Base-by-base conservation (phyloP, 352 stramenopile species). In the Globisporangium canariense region DNA sequence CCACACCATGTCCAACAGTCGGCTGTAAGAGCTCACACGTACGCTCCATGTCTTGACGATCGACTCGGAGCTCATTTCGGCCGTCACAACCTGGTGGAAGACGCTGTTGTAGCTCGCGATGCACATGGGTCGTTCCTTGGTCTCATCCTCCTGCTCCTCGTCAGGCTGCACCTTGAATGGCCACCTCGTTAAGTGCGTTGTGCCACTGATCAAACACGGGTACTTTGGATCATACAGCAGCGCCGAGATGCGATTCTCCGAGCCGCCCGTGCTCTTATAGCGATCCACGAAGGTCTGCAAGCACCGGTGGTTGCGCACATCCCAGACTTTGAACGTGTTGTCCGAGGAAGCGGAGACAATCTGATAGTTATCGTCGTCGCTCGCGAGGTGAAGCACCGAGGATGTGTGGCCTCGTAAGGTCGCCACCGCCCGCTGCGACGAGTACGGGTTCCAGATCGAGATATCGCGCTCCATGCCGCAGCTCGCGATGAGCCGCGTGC, bases 361-460 rank as follows among this genome's bases (percentile, higher is more conserved):
- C 61, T 95, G 83, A 60, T 89, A 91, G 52, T 95, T 93, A 49
- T 90, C 84, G 51, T 95, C 85, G 36, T 93, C 86, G 38, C 81
- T 89, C 7, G 81, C 80, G 14, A 95, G 70, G 57, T 93, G 85
- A 28, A 91, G 53, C 20, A 95, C 82, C 3, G 78, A 91, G 30
- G 81, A 88, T 16, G 81, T 91, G 66, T 93, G 83, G 11, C 84
- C 84, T 4, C 81, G 77, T 13, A 93, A 75, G 1, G 79, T 93
- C 1, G 78, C 84, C 14, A 90, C 85, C 3, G 85, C 81, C 45
- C 83, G 80, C 52, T 91, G 85, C 20, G 86, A 94, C 18, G 86
- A 94, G 74, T 94, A 97, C 50, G 88, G 88, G 61, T 94, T 97
- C 89, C 89, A 97, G 40, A 97, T 89, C 47, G 90, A 82, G 53